Percentiles rank a stretch among this genome's conserved stretches.
Conservation (phyloP, 495 filamentous ascomycete species). For the Sordaria brevicollis region DNA sequence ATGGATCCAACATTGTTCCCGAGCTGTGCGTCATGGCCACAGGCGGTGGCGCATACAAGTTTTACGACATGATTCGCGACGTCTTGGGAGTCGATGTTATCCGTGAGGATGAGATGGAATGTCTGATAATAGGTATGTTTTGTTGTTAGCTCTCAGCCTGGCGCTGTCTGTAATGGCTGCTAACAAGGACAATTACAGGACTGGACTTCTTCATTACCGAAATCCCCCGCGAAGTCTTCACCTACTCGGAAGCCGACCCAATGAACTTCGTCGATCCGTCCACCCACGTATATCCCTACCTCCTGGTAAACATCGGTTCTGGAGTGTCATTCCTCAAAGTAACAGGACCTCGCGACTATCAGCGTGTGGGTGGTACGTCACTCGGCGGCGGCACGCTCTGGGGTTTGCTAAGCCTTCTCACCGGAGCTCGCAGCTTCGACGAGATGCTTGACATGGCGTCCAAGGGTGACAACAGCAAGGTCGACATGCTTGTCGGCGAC, state of each 20-base stretch:
- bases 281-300: slow-evolving; percentile 81
- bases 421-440: slow-evolving; percentile 82
- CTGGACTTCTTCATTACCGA: slow-evolving; percentile 98
- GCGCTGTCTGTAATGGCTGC: neutral
- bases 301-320: slow-evolving; percentile 98
- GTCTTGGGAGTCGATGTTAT: slow-evolving; percentile 76
- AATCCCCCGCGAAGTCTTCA: slow-evolving; percentile 93
- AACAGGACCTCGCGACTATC: slow-evolving; percentile 70
- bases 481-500: slow-evolving; percentile 96
- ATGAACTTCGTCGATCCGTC: slow-evolving; percentile 70
- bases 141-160: neutral
- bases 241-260: slow-evolving; percentile 77
- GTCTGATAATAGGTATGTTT: slow-evolving; percentile 80
- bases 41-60: slow-evolving; percentile 91
- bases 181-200: slow-evolving; percentile 19
- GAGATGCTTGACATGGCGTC: slow-evolving; percentile 96
- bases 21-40: slow-evolving; percentile 88
- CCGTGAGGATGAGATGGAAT: slow-evolving; percentile 97
- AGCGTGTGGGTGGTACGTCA: slow-evolving; percentile 89
- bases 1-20: slow-evolving; percentile 40
- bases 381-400: slow-evolving; percentile 93
- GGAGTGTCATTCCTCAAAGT: slow-evolving; percentile 99
- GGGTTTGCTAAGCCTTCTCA: slow-evolving; percentile 84
- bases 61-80: slow-evolving; percentile 78
- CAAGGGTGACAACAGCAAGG: slow-evolving; percentile 77